phyloP scores from a whole-genome alignment of 331 rosid species.

The Telfairia occidentalis region DNA sequence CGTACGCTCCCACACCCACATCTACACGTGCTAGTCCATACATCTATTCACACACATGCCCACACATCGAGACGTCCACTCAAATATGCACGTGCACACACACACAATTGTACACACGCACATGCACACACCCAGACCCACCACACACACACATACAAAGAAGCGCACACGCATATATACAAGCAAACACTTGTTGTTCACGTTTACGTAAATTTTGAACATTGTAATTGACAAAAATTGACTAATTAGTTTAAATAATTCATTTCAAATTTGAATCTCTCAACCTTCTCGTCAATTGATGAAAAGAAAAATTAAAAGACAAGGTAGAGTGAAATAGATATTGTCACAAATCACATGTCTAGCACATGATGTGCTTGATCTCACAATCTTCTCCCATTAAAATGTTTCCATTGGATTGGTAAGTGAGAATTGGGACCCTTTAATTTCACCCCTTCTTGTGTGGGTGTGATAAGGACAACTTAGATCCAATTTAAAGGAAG shows the following conservation, averaged over 20 bases:
- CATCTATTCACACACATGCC: too few relatives aligned
- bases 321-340: background rate
- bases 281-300: background rate
- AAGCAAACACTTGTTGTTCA: background rate
- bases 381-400: background rate
- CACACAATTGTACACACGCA: too few relatives aligned
- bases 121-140: too few relatives aligned
- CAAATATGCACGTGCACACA: too few relatives aligned
- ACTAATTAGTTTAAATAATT: background rate
- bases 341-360: background rate
- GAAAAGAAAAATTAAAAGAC: background rate
- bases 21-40: too few relatives aligned
- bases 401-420: background rate
- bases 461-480: conserved; percentile 13
- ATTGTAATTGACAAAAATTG: background rate
- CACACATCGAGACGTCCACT: too few relatives aligned
- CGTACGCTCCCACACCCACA: too few relatives aligned
- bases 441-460: background rate
- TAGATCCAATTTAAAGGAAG: background rate
- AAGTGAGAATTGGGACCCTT: background rate
- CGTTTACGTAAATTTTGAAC: background rate
- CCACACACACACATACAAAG: too few relatives aligned
- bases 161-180: too few relatives aligned
- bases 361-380: conserved; percentile 11
- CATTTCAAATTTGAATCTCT: background rate